Conservation (phyloP, 805 yeast genomes). For the Suhomyces sp. region DNA sequence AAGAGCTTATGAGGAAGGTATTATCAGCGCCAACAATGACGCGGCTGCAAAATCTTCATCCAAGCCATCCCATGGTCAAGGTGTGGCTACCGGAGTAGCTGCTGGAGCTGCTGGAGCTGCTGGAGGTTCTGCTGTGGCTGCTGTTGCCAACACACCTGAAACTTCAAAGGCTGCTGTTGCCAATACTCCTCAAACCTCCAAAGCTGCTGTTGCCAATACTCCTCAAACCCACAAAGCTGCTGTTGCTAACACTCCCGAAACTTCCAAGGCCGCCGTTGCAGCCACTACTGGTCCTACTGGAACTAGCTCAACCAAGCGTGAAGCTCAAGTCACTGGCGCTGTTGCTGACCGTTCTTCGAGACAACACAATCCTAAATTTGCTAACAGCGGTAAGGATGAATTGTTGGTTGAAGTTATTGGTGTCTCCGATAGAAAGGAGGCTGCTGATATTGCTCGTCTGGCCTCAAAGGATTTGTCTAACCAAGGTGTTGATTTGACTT, state of each 20-base stretch:
- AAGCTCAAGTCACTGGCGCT: no score
- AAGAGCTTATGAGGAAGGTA: conserved; percentile 19
- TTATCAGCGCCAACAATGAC: conserved; percentile 8
- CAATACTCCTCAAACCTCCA: background rate
- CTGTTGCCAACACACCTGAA: conserved; percentile 1
- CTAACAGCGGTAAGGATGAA: conserved; percentile 3
- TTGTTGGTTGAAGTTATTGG: conserved; percentile 37
- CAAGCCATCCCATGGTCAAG: conserved; percentile 7
- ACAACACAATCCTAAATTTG: no score
- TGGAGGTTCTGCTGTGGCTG: conserved; percentile 8
- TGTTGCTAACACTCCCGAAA: background rate
- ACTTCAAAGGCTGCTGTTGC: conserved; percentile 2
- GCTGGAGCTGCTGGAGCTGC: conserved; percentile 13
- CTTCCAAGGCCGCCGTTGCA: no score
- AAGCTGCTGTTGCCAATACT: conserved; percentile 1
- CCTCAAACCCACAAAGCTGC: background rate
- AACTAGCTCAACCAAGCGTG: no score
- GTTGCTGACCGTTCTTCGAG: no score
- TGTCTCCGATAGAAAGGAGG: conserved; percentile 27
- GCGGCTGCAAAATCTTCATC: no score
- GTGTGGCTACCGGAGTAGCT: conserved; percentile 12
- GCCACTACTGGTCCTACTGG: background rate
- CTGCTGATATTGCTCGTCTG: conserved; percentile 31
- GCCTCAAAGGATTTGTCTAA: conserved; percentile 30
- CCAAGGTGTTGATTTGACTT: conserved; percentile 32